Base-by-base conservation (phyloP, 805 yeast species). In the Cyberlindnera sargentensis region DNA sequence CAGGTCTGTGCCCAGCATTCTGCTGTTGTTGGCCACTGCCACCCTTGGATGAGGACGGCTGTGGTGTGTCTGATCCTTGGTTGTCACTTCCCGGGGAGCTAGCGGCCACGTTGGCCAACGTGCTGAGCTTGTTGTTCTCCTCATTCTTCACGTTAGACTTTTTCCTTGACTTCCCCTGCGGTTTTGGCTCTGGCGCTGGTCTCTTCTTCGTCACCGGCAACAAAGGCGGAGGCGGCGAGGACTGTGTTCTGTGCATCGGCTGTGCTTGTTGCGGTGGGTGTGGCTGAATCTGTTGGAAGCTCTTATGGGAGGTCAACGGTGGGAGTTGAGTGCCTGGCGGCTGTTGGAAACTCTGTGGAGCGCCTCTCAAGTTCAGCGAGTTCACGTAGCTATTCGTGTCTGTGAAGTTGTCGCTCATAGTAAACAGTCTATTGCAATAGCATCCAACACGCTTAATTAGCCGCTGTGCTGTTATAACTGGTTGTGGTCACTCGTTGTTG, bases 1-100 rank as follows among this genome's bases (percentile, higher is more conserved):
- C 95, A 0, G 96, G 96, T 44, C 96, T 67, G 56, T 85, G 91
- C 2, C 82, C 81, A 0, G 77, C 72, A 15, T 55, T 58, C n/a
- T 51, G 63, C 6, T 45, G 44, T 23, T 36, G 39, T 3, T 44
- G 8, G 2, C 8, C 30, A 28, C 30, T 9, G 30, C 30, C 9
- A 7, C 9, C 9, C 9, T 6, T 7, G 30, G 9, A 28, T 7
- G 30, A 28, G 9, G 30, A 28, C 6, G 30, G 8, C 6, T 28
- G 30, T 28, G 30, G 30, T 7, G 30, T 28, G 6, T 7, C 8
- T 28, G 30, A 28, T 28, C 30, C 30, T 6, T 41, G 44, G 5
- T 32, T 34, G 3, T 41, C 27, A 20, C 25, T 28, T 4, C 27
- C 31, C 6, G 52, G 52, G 1, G 50, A 43, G 32, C 40, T 48